A percentile compares a stretch with the other conserved stretches of the same genome.
Evolutionary conservation across 2,329 filamentous ascomycete genomes (phyloP).

Genomic region (Trichoderma gracile): DNA sequence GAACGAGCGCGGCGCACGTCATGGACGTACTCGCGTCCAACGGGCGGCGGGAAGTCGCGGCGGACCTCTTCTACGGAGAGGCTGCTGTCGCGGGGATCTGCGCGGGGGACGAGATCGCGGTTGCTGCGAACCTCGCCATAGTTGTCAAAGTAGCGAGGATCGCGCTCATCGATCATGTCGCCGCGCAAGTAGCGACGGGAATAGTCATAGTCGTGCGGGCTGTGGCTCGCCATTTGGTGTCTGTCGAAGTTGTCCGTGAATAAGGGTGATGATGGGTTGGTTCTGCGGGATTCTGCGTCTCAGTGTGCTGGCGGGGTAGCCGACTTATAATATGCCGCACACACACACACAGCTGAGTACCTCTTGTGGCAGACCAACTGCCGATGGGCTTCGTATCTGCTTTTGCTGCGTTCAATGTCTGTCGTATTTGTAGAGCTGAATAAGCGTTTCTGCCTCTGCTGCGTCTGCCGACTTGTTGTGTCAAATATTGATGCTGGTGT

Average conservation of each 20-base stretch:
- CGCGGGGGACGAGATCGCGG: conserved; percentile 57
- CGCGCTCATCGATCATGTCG: conserved; percentile 53
- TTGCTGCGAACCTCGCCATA: conserved; percentile 43
- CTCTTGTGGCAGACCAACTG: neutral
- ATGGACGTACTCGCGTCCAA: conserved; percentile 42
- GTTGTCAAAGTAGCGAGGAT: conserved; percentile 55
- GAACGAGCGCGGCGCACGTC: conserved; percentile 65
- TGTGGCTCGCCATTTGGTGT: conserved; percentile 49
- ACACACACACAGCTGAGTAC: neutral
- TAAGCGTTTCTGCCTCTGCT: neutral
- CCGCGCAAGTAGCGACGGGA: conserved; percentile 56
- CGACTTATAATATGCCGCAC: conserved; percentile 19
- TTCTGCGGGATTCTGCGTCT: conserved; percentile 3
- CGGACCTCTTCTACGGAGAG: conserved; percentile 78
- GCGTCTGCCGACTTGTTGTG: neutral
- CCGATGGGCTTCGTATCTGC: neutral
- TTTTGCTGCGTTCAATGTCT: neutral
- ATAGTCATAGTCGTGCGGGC: conserved; percentile 53
- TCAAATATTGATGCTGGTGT: neutral
- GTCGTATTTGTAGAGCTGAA: neutral
- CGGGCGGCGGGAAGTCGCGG: conserved; percentile 79
- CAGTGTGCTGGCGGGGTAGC: conserved; percentile 23
- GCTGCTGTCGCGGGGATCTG: conserved; percentile 63
- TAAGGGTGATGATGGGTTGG: neutral
- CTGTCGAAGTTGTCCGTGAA: neutral